Conservation (phyloP, 2,329 filamentous ascomycete genomes). For the Sarocladiaceae sp. region DNA sequence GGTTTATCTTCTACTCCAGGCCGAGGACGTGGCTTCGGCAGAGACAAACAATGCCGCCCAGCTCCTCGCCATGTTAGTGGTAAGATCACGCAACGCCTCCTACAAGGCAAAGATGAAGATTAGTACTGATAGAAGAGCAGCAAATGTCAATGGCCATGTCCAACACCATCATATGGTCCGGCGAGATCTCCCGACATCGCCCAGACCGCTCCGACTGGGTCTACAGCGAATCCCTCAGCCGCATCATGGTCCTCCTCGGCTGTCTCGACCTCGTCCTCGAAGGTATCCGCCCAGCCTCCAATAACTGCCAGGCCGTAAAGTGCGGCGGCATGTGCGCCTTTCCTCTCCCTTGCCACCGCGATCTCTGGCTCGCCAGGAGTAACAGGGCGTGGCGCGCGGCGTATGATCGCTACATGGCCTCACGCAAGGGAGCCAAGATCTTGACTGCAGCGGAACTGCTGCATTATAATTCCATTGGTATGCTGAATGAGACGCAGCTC, state of each 20-base stretch:
- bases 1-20: constrained; percentile 6
- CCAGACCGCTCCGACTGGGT: neutral
- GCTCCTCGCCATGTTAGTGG: constrained; percentile 1
- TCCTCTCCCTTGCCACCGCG: constrained; percentile 16
- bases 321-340: constrained; percentile 8
- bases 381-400: constrained; percentile 2
- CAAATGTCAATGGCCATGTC: neutral
- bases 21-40: neutral
- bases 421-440: neutral
- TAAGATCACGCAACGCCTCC: neutral
- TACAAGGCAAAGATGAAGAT: neutral
- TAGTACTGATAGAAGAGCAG: neutral
- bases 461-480: neutral
- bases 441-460: neutral
- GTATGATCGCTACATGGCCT: neutral
- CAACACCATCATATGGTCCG: neutral
- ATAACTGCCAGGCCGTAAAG: neutral
- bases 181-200: neutral
- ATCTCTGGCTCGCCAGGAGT: constrained; percentile 12
- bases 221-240: constrained; percentile 11
- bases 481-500: neutral
- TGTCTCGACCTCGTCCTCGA: constrained; percentile 15
- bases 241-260: constrained; percentile 12
- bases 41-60: neutral
- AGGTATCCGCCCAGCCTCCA: constrained; percentile 8